These are phyloP conservation scores for Sanghuangporus sanghuang DNA, from an alignment of 1,284 basidiomycete species.

Conservation along the genomic window DNA sequence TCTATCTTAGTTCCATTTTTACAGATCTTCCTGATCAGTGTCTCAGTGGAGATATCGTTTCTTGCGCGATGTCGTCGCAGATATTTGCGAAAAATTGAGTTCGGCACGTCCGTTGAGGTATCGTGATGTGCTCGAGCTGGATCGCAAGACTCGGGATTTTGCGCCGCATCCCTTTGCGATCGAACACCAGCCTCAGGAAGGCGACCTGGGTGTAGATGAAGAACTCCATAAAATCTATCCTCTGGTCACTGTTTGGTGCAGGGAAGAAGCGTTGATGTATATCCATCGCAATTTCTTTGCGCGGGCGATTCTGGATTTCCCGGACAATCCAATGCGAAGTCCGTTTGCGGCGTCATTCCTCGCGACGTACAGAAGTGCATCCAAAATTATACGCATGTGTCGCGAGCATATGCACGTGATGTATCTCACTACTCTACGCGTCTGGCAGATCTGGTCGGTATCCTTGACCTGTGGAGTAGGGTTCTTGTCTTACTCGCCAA, in stretches of 20 bases:
- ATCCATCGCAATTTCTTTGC: slow-evolving; percentile 21
- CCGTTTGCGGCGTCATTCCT: slow-evolving; percentile 20
- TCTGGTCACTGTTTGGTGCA: slow-evolving; percentile 1
- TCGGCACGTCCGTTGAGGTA: slow-evolving; percentile 17
- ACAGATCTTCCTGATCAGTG: background rate
- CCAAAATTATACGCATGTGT: slow-evolving; percentile 2
- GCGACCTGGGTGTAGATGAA: background rate
- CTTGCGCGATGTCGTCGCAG: slow-evolving; percentile 10
- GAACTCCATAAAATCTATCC: slow-evolving; percentile 1
- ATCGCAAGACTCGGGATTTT: slow-evolving; percentile 17
- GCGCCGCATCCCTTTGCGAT: background rate
- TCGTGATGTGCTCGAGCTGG: slow-evolving; percentile 18
- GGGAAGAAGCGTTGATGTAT: slow-evolving; percentile 12
- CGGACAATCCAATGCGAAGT: slow-evolving; percentile 19
- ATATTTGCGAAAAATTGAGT: slow-evolving; percentile 9
- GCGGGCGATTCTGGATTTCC: slow-evolving; percentile 17
- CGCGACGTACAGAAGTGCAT: slow-evolving; percentile 17
- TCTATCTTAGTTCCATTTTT: background rate
- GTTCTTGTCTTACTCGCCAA: background rate
- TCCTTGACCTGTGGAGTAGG: slow-evolving; percentile 1
- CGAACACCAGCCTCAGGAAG: background rate
- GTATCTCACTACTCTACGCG: background rate
- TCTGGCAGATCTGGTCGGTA: slow-evolving; percentile 9
- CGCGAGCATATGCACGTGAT: background rate
- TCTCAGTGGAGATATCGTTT: slow-evolving; percentile 17